Base-by-base conservation (phyloP, 352 stramenopile species). In the Phytophthora cactorum region DNA sequence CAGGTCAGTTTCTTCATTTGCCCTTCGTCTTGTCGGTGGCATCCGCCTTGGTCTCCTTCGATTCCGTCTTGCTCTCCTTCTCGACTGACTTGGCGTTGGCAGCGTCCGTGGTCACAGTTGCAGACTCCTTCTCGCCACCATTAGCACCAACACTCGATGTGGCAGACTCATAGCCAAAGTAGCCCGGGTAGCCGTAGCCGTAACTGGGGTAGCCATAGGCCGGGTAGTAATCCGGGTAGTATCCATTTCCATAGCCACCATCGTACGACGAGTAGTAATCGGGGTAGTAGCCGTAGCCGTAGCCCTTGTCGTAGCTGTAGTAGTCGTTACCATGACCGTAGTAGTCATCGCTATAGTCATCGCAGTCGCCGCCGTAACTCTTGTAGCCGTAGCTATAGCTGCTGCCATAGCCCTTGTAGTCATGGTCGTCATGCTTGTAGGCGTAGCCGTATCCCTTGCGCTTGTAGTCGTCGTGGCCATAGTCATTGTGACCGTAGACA, bases 401-500 rank as follows among this genome's bases (percentile, higher is more conserved):
- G 14, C 31, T 8, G 31, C 31, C 17, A 17, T 60, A 65, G 12
- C 36, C 39, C 5, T 64, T 46, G 29, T 60, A 15, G 14, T 45
- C 43, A 31, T 57, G 55, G 44, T 50, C 27, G 14, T 34, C 7
- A 8, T 34, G 4, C 7, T 34, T 7, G 29, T 29, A 7, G 7
- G 4, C 14, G 5, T 43, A 4, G 47, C 47, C 27, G 27, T 55
- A 55, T 10, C 15, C n/a, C 15, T 25, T 27, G 31, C 43, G 31
- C 8, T 55, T 8, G 17, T 66, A 29, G 15, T 47, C 45, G 2
- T 49, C 4, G 29, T 34, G 29, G 29, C 29, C 29, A 34, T 7
- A 49, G 3, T 4, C 11, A 10, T 27, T 6, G 12, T 36, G 10
- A 17, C 27, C 14, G 31, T 60, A 65, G 22, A 27, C 39, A 14